phyloP scores from a whole-genome alignment of 176 grass and related monocot genomes.

The Oryza officinalis region DNA sequence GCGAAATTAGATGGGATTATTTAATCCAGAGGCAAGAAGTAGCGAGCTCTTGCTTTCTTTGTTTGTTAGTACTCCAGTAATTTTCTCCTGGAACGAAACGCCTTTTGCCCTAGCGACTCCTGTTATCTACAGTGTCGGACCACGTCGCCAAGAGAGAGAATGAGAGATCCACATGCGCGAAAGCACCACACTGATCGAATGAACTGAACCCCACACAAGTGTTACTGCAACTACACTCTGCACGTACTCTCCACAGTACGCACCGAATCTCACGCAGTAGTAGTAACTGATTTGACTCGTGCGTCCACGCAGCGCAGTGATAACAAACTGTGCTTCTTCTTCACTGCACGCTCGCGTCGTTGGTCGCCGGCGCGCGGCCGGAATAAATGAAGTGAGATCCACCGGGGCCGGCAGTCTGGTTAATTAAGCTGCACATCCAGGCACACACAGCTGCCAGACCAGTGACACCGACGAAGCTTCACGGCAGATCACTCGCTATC shows the following conservation, averaged over 20 bases:
- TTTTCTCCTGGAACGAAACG: background rate
- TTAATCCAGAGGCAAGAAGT: background rate
- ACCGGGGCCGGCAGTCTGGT: background rate
- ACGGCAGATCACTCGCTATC: background rate
- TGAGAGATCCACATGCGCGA: background rate
- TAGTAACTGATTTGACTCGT: background rate
- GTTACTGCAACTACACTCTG: background rate
- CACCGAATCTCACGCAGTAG: background rate
- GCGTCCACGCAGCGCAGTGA: background rate
- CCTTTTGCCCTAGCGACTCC: too few species aligned
- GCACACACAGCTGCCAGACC: background rate
- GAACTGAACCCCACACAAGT: background rate
- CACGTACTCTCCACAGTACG: background rate
- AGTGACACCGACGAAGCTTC: background rate
- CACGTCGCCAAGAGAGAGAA: too few species aligned
- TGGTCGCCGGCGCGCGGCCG: background rate
- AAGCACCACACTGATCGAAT: background rate
- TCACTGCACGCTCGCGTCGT: conserved; percentile 7
- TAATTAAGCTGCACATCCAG: background rate
- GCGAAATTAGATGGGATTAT: background rate
- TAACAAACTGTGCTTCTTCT: conserved; percentile 32
- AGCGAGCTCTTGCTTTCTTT: too few species aligned
- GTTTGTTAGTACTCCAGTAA: too few species aligned
- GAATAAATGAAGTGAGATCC: conserved; percentile 33
- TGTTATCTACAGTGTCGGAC: background rate